phyloP scores from a whole-genome alignment of 2,329 filamentous ascomycete genomes.

The Apiospora phragmitis region DNA sequence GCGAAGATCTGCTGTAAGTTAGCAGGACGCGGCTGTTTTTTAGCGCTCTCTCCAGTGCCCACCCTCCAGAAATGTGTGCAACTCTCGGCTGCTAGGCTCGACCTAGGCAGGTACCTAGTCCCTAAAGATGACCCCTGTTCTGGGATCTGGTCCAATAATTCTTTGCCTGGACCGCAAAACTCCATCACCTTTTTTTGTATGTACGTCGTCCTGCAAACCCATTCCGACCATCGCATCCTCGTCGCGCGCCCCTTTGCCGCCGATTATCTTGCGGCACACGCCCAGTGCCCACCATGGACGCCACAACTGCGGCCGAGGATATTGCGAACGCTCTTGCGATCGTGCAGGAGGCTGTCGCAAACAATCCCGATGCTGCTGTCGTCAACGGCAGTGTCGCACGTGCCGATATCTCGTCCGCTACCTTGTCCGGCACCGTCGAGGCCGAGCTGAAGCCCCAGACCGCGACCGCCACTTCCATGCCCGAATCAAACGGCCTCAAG shows the following conservation, averaged over 20 bases:
- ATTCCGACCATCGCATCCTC: neutral
- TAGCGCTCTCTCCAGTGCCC: neutral
- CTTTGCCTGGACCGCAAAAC: constrained; percentile 2
- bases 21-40: neutral
- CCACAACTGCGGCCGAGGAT: constrained; percentile 11
- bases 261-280: neutral
- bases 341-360: constrained; percentile 15
- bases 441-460: neutral
- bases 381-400: constrained; percentile 9
- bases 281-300: constrained; percentile 12
- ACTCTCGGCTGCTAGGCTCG: neutral
- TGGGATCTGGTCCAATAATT: neutral
- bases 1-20: neutral
- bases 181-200: constrained; percentile 1
- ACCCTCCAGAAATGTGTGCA: neutral
- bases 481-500: constrained; percentile 43
- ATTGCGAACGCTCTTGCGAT: constrained; percentile 17
- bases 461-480: too few species aligned
- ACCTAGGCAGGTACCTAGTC: neutral
- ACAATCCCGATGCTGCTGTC: constrained; percentile 15
- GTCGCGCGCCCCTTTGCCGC: neutral
- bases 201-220: neutral
- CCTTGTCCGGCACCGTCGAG: constrained; percentile 1
- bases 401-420: neutral
- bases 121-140: neutral